Evolutionary conservation across 106 monocot genomes (phyloP), one percentile per base, ranked within the genome.

Genomic region (Dendrobium huoshanense): DNA sequence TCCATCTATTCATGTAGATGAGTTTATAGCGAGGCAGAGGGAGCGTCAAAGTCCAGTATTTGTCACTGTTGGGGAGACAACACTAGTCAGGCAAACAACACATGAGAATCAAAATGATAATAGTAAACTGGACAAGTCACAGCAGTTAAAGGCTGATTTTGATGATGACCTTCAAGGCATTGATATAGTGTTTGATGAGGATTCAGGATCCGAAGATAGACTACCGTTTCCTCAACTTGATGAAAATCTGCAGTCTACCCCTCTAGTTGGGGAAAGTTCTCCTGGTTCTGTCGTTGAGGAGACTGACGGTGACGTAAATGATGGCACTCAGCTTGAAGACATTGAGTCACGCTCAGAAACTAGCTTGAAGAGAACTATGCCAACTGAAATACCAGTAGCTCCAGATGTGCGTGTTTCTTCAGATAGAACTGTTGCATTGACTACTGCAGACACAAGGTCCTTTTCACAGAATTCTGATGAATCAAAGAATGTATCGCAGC

Each of bases 1-100:
- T 67, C 99, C 99, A 75, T 99, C 99, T 47, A 95, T 99, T 84
- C 99, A 99, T 87, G 99, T 99, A 37, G 99, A 99, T 91, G 99
- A 99, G 82, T 99, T 99, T 80, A 95, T 95, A 87, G 99, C 99
- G 67, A 91, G 99, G 75, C 92, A 95, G 85, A 91, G 90, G 78
- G 96, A 94, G 77, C 90, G 95, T 20, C 95, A 95, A 78, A 95
- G 87, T 79, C 83, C 88, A 54, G 79, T 88, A 18, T 83, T 81
- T 74, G 82, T 74, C 2, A 55, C 83, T 73, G 83, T 85, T 84
- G 90, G 85, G 4, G 90, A 95, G 65, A 77, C 77, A 15, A 18
- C 88, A 40, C 94, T 88, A 84, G 77, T 82, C 10, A 91, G 65
- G 78, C 89, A 77, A 82, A 54, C 77, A 22, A 27, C 79, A 17